Percentiles rank a stretch among this genome's conserved stretches.
phyloP scores from a whole-genome alignment of 306 rosid species.

The Quercus cerris region DNA sequence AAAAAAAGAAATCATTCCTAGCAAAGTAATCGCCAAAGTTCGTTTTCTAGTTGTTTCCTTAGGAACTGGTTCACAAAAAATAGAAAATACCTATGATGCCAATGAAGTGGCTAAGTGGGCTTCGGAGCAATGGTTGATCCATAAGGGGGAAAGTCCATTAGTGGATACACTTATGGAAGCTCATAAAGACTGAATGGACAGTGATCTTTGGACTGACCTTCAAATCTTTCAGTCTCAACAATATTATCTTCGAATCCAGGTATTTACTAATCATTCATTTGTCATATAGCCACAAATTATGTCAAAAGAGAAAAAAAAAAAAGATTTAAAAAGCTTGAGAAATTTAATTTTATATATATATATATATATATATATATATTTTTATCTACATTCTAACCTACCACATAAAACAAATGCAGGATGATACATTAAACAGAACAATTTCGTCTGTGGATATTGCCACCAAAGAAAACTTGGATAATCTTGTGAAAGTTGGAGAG shows the following conservation, averaged over 20 bases:
- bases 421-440: constrained; percentile 9
- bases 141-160: background rate
- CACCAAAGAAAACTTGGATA: constrained; percentile 19
- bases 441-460: constrained; percentile 23
- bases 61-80: background rate
- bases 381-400: too few relatives aligned
- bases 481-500: constrained; percentile 19
- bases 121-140: background rate
- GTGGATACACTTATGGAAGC: background rate
- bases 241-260: constrained; percentile 48
- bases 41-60: background rate
- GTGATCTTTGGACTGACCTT: constrained; percentile 8
- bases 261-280: background rate
- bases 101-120: background rate
- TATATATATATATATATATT: too few relatives aligned
- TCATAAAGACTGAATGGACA: background rate
- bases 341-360: too few relatives aligned
- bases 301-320: too few relatives aligned
- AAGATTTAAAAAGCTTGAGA: too few relatives aligned
- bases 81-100: background rate
- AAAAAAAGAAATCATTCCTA: background rate
- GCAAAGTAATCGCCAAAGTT: background rate
- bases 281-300: too few relatives aligned
- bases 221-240: constrained; percentile 19
- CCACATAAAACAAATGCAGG: constrained; percentile 1